Base-by-base conservation (phyloP, 2,329 filamentous ascomycete genomes). In the Calonectria crousiana region DNA sequence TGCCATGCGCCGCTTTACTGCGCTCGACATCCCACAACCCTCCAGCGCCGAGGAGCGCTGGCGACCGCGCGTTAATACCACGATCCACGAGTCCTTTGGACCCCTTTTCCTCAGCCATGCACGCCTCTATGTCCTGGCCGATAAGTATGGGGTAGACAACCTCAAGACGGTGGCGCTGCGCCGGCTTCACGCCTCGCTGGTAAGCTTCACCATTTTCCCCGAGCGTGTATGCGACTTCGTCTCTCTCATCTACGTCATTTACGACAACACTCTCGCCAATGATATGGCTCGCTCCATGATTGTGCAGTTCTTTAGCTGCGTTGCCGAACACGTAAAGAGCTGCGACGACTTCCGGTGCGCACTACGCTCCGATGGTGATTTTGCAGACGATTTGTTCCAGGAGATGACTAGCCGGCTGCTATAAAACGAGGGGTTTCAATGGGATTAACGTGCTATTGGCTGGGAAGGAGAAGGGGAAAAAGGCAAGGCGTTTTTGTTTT, bases 111-210 rank as follows among this genome's bases (percentile, higher is more conserved):
- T 76, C 60, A 71, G 75, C 52, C 79, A 81, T 65, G 74, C 74
- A 6, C 74, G 74, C 5, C 75, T 82, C 8, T 81, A 81, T 73
- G 64, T 79, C 47, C 71, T 82, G 41, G 80, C 79, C n/a, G 77
- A 79, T 47, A 81, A 78, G 41, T 81, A 79, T 68, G 74, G 49
- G 23, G 56, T 81, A 32, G 52, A 76, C 20, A 28, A 62, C 6
- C 76, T 82, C 44, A 71, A 76, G 49, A 52, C 20, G 1, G 53
- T 80, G 10, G 66, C 75, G 13, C 71, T 80, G 10, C 52, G 44
- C 53, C 77, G 80, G 13, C 78, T 81, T 9, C 77, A 80, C 65
- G 8, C 30, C 10, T n/a, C 73, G 20, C 75, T 82, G 4, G n/a
- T 47, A 18, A 14, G 44, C 51, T 75, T 78, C n/a, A 36, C 49